Evolutionary conservation across 2,329 filamentous ascomycete species (phyloP), one percentile per base, ranked within the genome.

Genomic region (Alternaria viburni): DNA sequence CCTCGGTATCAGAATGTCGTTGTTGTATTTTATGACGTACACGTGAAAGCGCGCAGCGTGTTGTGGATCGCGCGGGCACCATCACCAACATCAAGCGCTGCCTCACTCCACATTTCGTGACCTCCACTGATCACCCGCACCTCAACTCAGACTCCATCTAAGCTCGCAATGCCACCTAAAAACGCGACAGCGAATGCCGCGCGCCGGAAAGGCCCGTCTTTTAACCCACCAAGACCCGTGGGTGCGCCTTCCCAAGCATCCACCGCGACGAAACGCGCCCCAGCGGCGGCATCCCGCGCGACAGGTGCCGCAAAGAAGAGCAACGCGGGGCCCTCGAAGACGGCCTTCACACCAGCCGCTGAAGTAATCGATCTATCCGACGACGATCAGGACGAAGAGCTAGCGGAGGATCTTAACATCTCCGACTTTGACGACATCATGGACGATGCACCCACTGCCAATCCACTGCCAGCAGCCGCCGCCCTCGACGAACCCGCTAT

Each of bases 401-500:
- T 46, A 13, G 32, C 59, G 54, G 57, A 66, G 13, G 59, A 71
- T 28, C 61, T 67, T 8, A 70, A 75, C 25, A 60, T 67, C 49
- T 73, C 77, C 57, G 74, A 74, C 56, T 44, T 76, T 43, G 74
- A 78, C 57, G 74, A 74, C 47, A 49, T 76, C n/a, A 75, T 79
- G 73, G 69, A 74, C 41, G 69, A 71, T 26, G 70, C 59, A 15
- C 67, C 69, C 17, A 59, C 69, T 23, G 60, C 66, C 47, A 65
- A 63, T 44, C 56, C 61, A 26, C 36, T 46, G 36, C 30, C 64
- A 45, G 47, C 64, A 49, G 57, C 64, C 44, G 58, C 68, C 8
- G 46, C 67, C 49, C 51, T 72, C 41, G 61, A 66, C 23, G 64
- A 68, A 30, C 73, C 73, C 23, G 77, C 85, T 1, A 91, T 97